These are phyloP conservation scores for Betula pendula DNA, from an alignment of 306 rosid genomes.

Conservation along the genomic window DNA sequence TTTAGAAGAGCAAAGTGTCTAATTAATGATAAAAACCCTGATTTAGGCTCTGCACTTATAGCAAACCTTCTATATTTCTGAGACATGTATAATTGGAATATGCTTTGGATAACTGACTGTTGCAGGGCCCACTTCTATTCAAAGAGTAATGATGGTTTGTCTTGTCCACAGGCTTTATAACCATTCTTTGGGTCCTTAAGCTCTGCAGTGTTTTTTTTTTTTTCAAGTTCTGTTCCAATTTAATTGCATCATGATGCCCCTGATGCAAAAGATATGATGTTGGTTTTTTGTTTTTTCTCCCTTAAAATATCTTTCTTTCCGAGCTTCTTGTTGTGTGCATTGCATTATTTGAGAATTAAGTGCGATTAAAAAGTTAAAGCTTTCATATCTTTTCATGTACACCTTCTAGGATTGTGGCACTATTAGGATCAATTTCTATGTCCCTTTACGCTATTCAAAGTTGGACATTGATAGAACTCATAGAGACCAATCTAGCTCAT, in stretches of 20 bases:
- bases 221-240: background rate
- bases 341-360: background rate
- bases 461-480: background rate
- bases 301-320: background rate
- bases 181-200: background rate
- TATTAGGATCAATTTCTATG: background rate
- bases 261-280: background rate
- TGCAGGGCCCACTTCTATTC: too few relatives aligned
- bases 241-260: background rate
- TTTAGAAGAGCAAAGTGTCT: too few relatives aligned
- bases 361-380: background rate
- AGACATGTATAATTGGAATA: too few relatives aligned
- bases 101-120: too few relatives aligned
- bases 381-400: background rate
- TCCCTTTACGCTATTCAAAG: background rate
- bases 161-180: too few relatives aligned
- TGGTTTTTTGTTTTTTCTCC: background rate
- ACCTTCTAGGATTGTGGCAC: background rate
- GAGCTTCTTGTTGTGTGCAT: background rate
- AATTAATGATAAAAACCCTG: too few relatives aligned
- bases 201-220: background rate
- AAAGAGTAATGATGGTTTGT: too few relatives aligned
- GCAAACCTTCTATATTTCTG: too few relatives aligned
- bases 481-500: background rate
- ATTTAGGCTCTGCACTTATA: too few relatives aligned